A percentile compares a stretch with the other conserved stretches of the same genome.
phyloP scores from a whole-genome alignment of 768 basidiomycete species.

The Kwoniella bestiolae region DNA sequence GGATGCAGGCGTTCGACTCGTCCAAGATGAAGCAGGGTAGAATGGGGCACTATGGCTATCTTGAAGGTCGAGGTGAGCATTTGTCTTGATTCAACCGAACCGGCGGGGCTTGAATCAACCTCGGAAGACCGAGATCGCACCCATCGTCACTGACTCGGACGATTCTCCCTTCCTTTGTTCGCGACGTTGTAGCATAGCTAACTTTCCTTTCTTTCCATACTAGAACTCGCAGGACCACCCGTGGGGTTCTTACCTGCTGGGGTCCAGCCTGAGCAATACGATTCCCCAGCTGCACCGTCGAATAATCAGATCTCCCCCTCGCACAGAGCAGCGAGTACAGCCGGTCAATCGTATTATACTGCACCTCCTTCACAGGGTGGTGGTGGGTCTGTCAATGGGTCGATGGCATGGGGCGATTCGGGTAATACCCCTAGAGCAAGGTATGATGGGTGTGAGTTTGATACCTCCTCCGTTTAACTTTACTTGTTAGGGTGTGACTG shows the following conservation, averaged over 20 bases:
- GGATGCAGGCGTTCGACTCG: conserved; percentile 40
- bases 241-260: conserved; percentile 48
- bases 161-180: conserved; percentile 1
- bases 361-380: conserved; percentile 8
- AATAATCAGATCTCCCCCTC: conserved; percentile 14
- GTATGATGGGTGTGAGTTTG: conserved; percentile 50
- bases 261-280: conserved; percentile 28
- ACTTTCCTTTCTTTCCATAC: too few relatives aligned
- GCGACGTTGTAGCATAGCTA: too few relatives aligned
- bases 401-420: conserved; percentile 36
- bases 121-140: neutral
- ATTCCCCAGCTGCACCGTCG: neutral
- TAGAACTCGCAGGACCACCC: conserved; percentile 53
- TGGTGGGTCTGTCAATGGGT: conserved; percentile 7
- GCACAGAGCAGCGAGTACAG: conserved; percentile 12
- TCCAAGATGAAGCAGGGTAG: conserved; percentile 45
- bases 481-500: neutral
- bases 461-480: neutral
- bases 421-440: conserved; percentile 34
- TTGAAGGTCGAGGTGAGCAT: conserved; percentile 51
- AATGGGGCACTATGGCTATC: conserved; percentile 52
- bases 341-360: conserved; percentile 12
- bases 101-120: neutral
- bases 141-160: neutral
- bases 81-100: neutral